Evolutionary conservation across 2,329 filamentous ascomycete genomes (phyloP).

Genomic region (Monilinia fructigena): DNA sequence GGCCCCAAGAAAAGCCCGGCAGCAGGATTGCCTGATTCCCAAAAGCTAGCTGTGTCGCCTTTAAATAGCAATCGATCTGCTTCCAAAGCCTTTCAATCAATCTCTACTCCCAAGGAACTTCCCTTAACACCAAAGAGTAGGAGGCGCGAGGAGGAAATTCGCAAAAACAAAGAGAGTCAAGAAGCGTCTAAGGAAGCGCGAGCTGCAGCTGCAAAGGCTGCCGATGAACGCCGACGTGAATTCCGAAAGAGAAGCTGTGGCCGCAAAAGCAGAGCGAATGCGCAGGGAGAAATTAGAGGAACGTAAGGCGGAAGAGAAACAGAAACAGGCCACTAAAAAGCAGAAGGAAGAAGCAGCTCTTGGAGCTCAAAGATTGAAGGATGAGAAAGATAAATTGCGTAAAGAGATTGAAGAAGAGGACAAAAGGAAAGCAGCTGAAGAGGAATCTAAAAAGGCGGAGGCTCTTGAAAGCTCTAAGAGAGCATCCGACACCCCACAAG

Average conservation of each 20-base stretch:
- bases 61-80: constrained; percentile 26
- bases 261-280: constrained; percentile 27
- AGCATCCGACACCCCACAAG: constrained; percentile 12
- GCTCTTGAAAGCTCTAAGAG: neutral
- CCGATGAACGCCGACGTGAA: constrained; percentile 28
- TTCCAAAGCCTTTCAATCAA: constrained; percentile 24
- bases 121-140: constrained; percentile 35
- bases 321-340: constrained; percentile 20
- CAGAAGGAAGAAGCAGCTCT: constrained; percentile 25
- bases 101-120: constrained; percentile 28
- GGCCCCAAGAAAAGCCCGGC: constrained; percentile 29
- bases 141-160: constrained; percentile 28
- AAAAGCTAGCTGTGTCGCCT: constrained; percentile 30
- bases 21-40: constrained; percentile 25
- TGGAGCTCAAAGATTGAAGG: constrained; percentile 25
- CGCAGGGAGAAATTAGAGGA: constrained; percentile 27
- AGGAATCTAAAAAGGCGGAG: constrained; percentile 14
- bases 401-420: constrained; percentile 27
- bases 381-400: constrained; percentile 28
- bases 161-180: constrained; percentile 25
- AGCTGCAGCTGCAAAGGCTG: constrained; percentile 30
- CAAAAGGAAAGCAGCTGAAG: constrained; percentile 21
- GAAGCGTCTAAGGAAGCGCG: constrained; percentile 28
- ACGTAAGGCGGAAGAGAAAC: constrained; percentile 26
- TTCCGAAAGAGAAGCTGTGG: constrained; percentile 30